Conservation (phyloP, 2,329 filamentous ascomycete genomes). For the Acephala macrosclerotiorum region DNA sequence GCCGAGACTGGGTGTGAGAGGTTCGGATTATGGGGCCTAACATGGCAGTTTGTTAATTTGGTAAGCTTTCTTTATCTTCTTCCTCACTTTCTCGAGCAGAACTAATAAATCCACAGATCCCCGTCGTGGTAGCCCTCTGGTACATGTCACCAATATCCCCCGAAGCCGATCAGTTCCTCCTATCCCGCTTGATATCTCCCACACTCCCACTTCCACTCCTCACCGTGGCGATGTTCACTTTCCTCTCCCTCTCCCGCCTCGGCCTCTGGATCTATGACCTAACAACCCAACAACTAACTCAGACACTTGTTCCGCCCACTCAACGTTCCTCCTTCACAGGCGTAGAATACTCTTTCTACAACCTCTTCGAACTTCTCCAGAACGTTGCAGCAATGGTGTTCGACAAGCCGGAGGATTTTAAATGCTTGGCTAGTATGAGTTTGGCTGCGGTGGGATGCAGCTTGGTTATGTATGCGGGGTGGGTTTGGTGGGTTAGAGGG, state of each 20-base stretch:
- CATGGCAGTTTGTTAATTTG: slow-evolving; percentile 50
- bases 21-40: slow-evolving; percentile 52
- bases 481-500: slow-evolving; percentile 49
- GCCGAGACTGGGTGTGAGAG: slow-evolving; percentile 46
- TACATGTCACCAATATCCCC: slow-evolving; percentile 37
- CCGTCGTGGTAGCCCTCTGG: slow-evolving; percentile 47
- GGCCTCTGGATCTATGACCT: slow-evolving; percentile 55
- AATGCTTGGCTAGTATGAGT: slow-evolving; percentile 48
- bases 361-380: slow-evolving; percentile 50
- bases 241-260: slow-evolving; percentile 51
- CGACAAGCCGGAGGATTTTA: slow-evolving; percentile 48
- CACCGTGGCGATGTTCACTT: slow-evolving; percentile 48
- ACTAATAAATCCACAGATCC: slow-evolving; percentile 38
- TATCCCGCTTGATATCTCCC: slow-evolving; percentile 23
- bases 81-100: background rate
- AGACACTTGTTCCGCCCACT: slow-evolving; percentile 45
- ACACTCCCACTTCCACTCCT: slow-evolving; percentile 33
- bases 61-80: slow-evolving; percentile 37
- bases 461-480: slow-evolving; percentile 46
- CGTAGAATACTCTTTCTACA: slow-evolving; percentile 50
- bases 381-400: slow-evolving; percentile 48
- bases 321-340: slow-evolving; percentile 51
- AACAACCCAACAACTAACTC: slow-evolving; percentile 53
- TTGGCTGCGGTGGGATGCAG: slow-evolving; percentile 44
- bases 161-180: slow-evolving; percentile 29